Evolutionary conservation across 768 basidiomycete species (phyloP).

Genomic region (Lactarius sp.): DNA sequence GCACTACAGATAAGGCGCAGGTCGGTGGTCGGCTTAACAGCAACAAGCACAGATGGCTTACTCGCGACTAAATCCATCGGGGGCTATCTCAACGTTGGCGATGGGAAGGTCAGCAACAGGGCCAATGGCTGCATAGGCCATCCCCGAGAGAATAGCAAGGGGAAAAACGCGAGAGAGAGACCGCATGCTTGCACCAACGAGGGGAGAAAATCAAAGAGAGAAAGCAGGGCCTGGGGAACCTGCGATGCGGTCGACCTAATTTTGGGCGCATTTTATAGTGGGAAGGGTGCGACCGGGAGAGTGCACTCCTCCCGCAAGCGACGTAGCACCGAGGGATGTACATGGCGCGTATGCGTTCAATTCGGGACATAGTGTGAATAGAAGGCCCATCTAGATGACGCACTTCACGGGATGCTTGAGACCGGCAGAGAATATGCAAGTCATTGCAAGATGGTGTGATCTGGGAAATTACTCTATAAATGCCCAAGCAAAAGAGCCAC

Average conservation of each 20-base stretch:
- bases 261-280: background rate
- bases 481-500: too few relatives aligned
- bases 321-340: too few relatives aligned
- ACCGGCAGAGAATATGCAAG: too few relatives aligned
- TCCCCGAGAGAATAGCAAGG: background rate
- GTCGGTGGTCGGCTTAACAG: background rate
- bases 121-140: conserved; percentile 24
- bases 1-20: conserved; percentile 29
- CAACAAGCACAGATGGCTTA: background rate
- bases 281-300: conserved; percentile 5
- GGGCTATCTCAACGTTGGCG: conserved; percentile 22
- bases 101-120: conserved; percentile 27
- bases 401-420: too few relatives aligned
- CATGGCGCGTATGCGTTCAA: background rate
- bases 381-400: too few relatives aligned
- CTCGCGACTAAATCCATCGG: conserved; percentile 28
- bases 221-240: background rate
- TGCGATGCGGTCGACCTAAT: too few relatives aligned
- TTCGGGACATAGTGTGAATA: background rate
- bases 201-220: background rate
- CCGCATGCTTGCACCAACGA: background rate
- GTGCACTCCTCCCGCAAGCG: background rate
- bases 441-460: too few relatives aligned
- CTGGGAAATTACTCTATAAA: too few relatives aligned
- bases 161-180: background rate